phyloP scores from a whole-genome alignment of 2,329 filamentous ascomycete genomes.

The Fusarium foetens region DNA sequence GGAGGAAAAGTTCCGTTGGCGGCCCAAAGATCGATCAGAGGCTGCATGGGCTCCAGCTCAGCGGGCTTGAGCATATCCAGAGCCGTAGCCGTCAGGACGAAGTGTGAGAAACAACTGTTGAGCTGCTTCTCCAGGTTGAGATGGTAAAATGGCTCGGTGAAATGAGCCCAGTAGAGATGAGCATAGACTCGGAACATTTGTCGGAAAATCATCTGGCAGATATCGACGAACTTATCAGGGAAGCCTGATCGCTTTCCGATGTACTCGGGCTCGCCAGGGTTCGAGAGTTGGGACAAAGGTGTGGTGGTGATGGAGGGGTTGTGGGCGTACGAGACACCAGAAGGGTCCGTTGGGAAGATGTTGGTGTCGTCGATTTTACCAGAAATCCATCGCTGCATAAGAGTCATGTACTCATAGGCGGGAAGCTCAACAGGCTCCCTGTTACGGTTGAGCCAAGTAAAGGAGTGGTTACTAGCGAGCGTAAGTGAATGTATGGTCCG shows the following conservation, averaged over 20 bases:
- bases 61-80: conserved; percentile 86
- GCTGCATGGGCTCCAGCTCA: conserved; percentile 96
- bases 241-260: conserved; percentile 94
- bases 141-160: conserved; percentile 84
- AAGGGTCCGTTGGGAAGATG: conserved; percentile 89
- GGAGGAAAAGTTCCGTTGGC: conserved; percentile 87
- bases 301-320: conserved; percentile 68
- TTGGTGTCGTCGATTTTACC: conserved; percentile 91
- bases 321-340: conserved; percentile 72
- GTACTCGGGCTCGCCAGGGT: conserved; percentile 74
- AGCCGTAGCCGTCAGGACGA: conserved; percentile 81
- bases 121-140: conserved; percentile 83
- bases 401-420: conserved; percentile 90
- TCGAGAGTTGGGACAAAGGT: conserved; percentile 71
- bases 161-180: conserved; percentile 98
- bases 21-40: conserved; percentile 90
- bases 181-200: conserved; percentile 99
- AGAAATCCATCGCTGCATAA: conserved; percentile 97
- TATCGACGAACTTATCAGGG: conserved; percentile 86
- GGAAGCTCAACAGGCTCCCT: conserved; percentile 91
- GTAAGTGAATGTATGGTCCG: conserved; percentile 16
- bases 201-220: conserved; percentile 93
- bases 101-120: conserved; percentile 90
- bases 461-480: conserved; percentile 79
- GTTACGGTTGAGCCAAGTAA: conserved; percentile 93